Percentiles rank a stretch among this genome's conserved stretches.
phyloP scores from a whole-genome alignment of 1,284 basidiomycete species.

The Heliocybe sulcata region DNA sequence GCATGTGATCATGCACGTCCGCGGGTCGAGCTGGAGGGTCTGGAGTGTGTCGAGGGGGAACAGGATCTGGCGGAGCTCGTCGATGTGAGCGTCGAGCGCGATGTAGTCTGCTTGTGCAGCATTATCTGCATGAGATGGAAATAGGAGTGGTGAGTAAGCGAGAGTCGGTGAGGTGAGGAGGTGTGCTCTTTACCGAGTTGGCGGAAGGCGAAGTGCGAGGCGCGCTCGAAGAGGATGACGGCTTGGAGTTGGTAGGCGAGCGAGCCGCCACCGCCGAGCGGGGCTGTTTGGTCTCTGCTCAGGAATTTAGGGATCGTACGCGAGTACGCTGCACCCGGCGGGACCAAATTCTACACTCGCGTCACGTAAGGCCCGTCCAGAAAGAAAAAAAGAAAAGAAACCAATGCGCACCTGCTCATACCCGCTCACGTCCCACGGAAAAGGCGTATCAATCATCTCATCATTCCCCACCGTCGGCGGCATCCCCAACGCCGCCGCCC shows the following conservation, averaged over 20 bases:
- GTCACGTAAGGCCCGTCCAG: too few relatives aligned
- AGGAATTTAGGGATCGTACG: slow-evolving; percentile 20
- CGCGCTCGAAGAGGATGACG: slow-evolving; percentile 21
- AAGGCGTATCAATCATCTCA: slow-evolving; percentile 47
- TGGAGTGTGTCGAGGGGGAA: too few relatives aligned
- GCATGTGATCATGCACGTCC: too few relatives aligned
- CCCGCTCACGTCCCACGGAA: slow-evolving; percentile 54
- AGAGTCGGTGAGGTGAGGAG: too few relatives aligned
- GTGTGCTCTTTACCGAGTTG: background rate
- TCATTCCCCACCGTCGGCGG: slow-evolving; percentile 35
- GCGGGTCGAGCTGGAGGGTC: too few relatives aligned
- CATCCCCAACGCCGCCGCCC: slow-evolving; percentile 54
- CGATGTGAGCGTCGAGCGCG: background rate
- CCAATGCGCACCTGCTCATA: slow-evolving; percentile 44
- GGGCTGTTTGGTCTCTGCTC: slow-evolving; percentile 10
- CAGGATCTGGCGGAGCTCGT: background rate
- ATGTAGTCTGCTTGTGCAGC: background rate
- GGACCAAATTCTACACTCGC: slow-evolving; percentile 13
- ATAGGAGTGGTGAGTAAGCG: background rate
- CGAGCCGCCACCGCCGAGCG: slow-evolving; percentile 11
- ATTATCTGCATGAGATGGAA: background rate
- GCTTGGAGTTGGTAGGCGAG: slow-evolving; percentile 23
- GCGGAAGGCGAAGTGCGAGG: background rate
- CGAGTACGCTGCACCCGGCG: slow-evolving; percentile 9
- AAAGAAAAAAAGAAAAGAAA: slow-evolving; percentile 2